Evolutionary conservation across 768 basidiomycete genomes (phyloP).

Genomic region (Mycena olivaceomarginata): DNA sequence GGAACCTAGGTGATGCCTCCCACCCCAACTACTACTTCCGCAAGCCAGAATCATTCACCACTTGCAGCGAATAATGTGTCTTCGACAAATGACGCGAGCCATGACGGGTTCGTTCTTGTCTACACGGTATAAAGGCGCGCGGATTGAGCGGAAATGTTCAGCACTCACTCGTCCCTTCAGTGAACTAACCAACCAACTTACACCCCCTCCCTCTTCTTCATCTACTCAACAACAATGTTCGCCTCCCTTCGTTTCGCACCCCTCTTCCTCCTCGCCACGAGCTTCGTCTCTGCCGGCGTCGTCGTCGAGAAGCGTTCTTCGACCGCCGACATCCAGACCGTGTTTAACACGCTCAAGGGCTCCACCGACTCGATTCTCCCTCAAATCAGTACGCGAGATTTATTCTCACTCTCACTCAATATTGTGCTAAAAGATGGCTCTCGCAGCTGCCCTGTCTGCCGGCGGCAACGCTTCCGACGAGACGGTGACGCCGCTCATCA

Average conservation of each 20-base stretch:
- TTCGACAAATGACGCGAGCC: background rate
- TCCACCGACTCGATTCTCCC: conserved; percentile 45
- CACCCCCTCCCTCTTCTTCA: background rate
- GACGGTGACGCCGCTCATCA: conserved; percentile 48
- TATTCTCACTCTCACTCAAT: background rate
- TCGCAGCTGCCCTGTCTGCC: conserved; percentile 33
- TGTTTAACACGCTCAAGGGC: conserved; percentile 46
- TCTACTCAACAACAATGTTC: conserved; percentile 39
- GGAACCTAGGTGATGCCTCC: conserved; percentile 10
- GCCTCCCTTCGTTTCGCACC: conserved; percentile 35
- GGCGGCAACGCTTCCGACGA: conserved; percentile 44
- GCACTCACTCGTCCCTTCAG: background rate
- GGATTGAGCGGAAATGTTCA: background rate
- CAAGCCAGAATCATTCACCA: background rate
- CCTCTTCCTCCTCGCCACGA: conserved; percentile 33
- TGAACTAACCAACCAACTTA: background rate
- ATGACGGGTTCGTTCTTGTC: background rate
- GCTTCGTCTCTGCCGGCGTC: conserved; percentile 36
- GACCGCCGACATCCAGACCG: conserved; percentile 46
- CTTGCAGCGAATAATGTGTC: background rate
- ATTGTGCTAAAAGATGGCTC: too few species aligned
- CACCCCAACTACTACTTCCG: conserved; percentile 19
- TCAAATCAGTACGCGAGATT: conserved; percentile 44
- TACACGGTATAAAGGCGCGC: background rate
- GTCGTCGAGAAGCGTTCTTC: conserved; percentile 34